Percentiles rank a stretch among this genome's conserved stretches.
phyloP scores from a whole-genome alignment of 163 green algal genomes.

The Trebouxia gelatinosa region DNA sequence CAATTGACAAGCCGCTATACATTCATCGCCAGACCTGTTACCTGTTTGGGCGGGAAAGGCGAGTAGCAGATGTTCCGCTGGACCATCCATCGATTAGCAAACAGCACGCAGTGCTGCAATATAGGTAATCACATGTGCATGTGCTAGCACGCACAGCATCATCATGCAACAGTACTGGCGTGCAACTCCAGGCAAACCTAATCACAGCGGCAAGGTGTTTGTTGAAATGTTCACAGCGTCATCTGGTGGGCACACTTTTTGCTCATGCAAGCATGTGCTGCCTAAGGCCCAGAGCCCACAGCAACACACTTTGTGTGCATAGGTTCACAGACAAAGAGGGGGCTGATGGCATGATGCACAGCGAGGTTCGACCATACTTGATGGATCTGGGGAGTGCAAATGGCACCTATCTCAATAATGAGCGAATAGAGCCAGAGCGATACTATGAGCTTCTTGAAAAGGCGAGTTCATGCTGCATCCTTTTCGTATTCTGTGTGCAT shows the following conservation, averaged over 20 bases:
- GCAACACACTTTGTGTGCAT: too few relatives aligned
- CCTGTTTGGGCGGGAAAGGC: slow-evolving; percentile 90
- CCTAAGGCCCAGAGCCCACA: too few relatives aligned
- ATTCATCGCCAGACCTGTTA: slow-evolving; percentile 81
- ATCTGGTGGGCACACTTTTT: too few relatives aligned
- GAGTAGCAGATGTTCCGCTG: slow-evolving; percentile 88
- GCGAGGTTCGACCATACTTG: slow-evolving; percentile 81
- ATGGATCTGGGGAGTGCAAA: slow-evolving; percentile 92
- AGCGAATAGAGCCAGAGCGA: slow-evolving; percentile 78
- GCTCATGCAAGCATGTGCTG: too few relatives aligned
- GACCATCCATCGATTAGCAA: slow-evolving; percentile 97
- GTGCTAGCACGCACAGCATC: too few relatives aligned
- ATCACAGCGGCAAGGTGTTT: too few relatives aligned
- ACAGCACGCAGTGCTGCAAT: slow-evolving; percentile 95
- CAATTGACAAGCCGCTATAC: slow-evolving; percentile 68
- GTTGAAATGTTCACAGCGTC: too few relatives aligned
- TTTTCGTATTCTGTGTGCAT: not conserved
- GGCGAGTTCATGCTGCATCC: slow-evolving; percentile 38
- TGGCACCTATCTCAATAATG: slow-evolving; percentile 90
- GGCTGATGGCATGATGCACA: slow-evolving; percentile 51
- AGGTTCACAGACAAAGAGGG: slow-evolving; percentile 58
- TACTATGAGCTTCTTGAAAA: slow-evolving; percentile 91
- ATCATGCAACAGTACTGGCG: too few relatives aligned
- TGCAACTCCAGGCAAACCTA: too few relatives aligned
- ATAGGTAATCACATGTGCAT: slow-evolving; percentile 43